Conservation (phyloP, 805 yeast species). For the Maudiozyma bulderi region DNA sequence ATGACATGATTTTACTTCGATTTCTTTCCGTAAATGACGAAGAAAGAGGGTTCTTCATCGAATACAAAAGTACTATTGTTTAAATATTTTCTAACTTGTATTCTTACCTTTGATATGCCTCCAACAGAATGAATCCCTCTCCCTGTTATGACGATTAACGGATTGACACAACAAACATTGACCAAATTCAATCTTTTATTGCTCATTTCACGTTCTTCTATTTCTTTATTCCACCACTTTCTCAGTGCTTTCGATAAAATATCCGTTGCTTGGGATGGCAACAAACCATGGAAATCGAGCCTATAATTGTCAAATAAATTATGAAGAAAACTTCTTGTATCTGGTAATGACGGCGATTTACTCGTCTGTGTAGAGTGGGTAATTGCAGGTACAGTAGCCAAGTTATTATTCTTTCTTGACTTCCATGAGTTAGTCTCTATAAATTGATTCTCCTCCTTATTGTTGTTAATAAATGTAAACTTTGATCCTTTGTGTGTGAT, state of each 20-base stretch:
- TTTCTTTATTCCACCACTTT: conserved; percentile 59
- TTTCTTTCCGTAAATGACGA: conserved; percentile 36
- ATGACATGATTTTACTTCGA: background rate
- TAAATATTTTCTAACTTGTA: conserved; percentile 35
- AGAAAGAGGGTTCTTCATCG: conserved; percentile 38
- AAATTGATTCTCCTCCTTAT: background rate
- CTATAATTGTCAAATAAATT: conserved; percentile 12
- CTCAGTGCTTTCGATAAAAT: conserved; percentile 31
- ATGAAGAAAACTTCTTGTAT: background rate
- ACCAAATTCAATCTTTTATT: conserved; percentile 32
- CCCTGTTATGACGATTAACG: conserved; percentile 50
- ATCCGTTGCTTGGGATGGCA: conserved; percentile 38
- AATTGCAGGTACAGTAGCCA: background rate
- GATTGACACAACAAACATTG: conserved; percentile 34
- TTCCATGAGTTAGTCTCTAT: background rate
- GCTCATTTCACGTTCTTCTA: conserved; percentile 32
- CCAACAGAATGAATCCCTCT: conserved; percentile 59
- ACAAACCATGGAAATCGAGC: conserved; percentile 51
- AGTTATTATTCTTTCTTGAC: background rate
- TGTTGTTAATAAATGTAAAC: conserved; percentile 1
- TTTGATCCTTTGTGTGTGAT: background rate
- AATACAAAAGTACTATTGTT: conserved; percentile 32
- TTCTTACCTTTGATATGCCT: conserved; percentile 43
- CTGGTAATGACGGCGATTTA: background rate
- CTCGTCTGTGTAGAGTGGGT: background rate